A percentile compares a stretch with the other conserved stretches of the same genome.
Evolutionary conservation across 179 eudicot species (phyloP).

Genomic region (Spergularia azorica): DNA sequence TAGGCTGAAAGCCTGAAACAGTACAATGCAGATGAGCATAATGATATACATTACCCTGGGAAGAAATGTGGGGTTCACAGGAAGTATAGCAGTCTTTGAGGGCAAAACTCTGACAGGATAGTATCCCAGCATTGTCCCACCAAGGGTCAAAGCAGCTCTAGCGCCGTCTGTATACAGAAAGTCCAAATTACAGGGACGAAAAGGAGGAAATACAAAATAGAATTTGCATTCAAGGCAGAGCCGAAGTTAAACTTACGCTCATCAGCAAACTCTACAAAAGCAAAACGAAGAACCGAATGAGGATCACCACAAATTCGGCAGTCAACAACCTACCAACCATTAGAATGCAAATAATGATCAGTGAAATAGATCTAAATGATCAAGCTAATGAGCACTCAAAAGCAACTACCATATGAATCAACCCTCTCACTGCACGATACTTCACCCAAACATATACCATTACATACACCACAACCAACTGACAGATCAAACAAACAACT

Average conservation of each 20-base stretch:
- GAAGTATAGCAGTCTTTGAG: constrained; percentile 95
- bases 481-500: neutral
- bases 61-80: constrained; percentile 94
- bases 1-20: neutral
- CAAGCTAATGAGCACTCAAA: neutral
- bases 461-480: neutral
- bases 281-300: constrained; percentile 90
- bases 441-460: constrained; percentile 3
- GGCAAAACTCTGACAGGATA: constrained; percentile 86
- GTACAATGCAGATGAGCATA: neutral
- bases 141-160: constrained; percentile 69
- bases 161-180: constrained; percentile 66
- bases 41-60: constrained; percentile 67
- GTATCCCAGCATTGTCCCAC: constrained; percentile 75
- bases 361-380: neutral
- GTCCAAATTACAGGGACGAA: constrained; percentile 17
- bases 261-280: constrained; percentile 84
- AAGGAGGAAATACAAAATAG: neutral
- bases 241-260: constrained; percentile 58
- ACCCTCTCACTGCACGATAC: too few relatives aligned
- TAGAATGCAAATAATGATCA: constrained; percentile 8
- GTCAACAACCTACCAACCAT: constrained; percentile 68
- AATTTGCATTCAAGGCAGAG: neutral
- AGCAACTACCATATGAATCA: neutral
- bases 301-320: constrained; percentile 94